Evolutionary conservation across 257 asterid genomes (phyloP).

Genomic region (Verbena officinalis): DNA sequence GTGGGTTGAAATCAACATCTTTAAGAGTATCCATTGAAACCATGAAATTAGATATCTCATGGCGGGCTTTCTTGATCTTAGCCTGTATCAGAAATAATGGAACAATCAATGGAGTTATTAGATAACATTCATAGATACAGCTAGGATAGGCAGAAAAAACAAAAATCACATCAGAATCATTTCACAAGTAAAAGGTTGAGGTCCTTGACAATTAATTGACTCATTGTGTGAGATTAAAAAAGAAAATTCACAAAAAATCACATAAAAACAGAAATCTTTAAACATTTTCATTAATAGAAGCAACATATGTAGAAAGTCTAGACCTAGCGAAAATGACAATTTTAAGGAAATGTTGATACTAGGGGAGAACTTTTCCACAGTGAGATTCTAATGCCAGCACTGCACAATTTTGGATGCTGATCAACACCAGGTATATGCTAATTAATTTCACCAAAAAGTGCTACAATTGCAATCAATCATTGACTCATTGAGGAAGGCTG

Average conservation of each 20-base stretch:
- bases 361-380: constrained; percentile 9
- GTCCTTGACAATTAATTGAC: background rate
- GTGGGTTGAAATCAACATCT: constrained; percentile 73
- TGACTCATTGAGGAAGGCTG: background rate
- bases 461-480: background rate
- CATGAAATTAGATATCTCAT: constrained; percentile 49
- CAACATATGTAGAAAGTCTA: background rate
- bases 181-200: background rate
- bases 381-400: constrained; percentile 7
- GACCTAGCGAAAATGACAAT: constrained; percentile 1
- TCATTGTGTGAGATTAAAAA: background rate
- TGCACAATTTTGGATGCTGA: background rate
- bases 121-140: constrained; percentile 9
- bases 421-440: background rate
- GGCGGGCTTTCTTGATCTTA: constrained; percentile 64
- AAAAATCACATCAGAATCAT: background rate
- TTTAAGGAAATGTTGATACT: background rate
- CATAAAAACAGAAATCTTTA: too few species aligned
- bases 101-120: constrained; percentile 1
- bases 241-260: background rate
- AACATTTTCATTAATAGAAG: constrained; percentile 1
- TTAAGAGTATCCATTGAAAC: constrained; percentile 66
- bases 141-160: constrained; percentile 1
- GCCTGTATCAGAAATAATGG: constrained; percentile 56
- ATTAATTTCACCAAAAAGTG: background rate